Percentiles rank a stretch among this genome's conserved stretches.
These are phyloP conservation scores for Pleurotus sapidus DNA, from an alignment of 768 basidiomycete species.

Conservation along the genomic window DNA sequence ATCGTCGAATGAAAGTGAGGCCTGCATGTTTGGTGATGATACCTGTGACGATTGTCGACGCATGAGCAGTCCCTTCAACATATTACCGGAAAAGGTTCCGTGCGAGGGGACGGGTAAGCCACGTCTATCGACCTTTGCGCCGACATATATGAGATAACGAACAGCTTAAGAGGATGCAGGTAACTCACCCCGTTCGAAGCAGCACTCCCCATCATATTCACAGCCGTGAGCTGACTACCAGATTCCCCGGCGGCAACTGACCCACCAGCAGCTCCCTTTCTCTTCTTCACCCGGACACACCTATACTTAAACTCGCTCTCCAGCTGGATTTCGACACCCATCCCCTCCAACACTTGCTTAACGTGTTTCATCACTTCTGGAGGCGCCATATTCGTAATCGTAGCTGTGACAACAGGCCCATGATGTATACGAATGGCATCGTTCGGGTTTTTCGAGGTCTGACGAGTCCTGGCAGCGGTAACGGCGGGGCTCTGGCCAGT, in stretches of 20 bases:
- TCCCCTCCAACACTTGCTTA: slow-evolving; percentile 70
- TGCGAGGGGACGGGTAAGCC: slow-evolving; percentile 84
- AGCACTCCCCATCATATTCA: slow-evolving; percentile 77
- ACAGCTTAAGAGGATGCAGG: slow-evolving; percentile 4
- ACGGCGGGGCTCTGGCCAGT: slow-evolving; percentile 16
- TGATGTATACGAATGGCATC: slow-evolving; percentile 79
- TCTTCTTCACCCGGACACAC: slow-evolving; percentile 77
- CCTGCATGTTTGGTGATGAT: slow-evolving; percentile 37
- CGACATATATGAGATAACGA: background rate
- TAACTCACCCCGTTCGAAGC: slow-evolving; percentile 81
- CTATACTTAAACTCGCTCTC: slow-evolving; percentile 92
- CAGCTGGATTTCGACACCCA: slow-evolving; percentile 87
- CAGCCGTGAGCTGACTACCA: slow-evolving; percentile 53
- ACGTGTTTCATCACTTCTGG: slow-evolving; percentile 89
- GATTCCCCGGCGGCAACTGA: slow-evolving; percentile 31
- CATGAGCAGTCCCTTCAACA: slow-evolving; percentile 87
- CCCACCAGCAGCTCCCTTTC: slow-evolving; percentile 46
- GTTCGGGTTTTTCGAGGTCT: slow-evolving; percentile 13
- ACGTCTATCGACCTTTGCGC: slow-evolving; percentile 76
- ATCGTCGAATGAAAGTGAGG: slow-evolving; percentile 46
- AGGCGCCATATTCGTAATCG: slow-evolving; percentile 80
- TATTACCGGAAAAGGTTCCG: slow-evolving; percentile 69
- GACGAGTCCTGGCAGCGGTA: slow-evolving; percentile 7
- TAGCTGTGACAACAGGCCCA: slow-evolving; percentile 89
- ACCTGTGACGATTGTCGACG: slow-evolving; percentile 89